A percentile compares a stretch with the other conserved stretches of the same genome.
Conservation (phyloP, 805 yeast genomes). For the Kodamaea sagamina region DNA sequence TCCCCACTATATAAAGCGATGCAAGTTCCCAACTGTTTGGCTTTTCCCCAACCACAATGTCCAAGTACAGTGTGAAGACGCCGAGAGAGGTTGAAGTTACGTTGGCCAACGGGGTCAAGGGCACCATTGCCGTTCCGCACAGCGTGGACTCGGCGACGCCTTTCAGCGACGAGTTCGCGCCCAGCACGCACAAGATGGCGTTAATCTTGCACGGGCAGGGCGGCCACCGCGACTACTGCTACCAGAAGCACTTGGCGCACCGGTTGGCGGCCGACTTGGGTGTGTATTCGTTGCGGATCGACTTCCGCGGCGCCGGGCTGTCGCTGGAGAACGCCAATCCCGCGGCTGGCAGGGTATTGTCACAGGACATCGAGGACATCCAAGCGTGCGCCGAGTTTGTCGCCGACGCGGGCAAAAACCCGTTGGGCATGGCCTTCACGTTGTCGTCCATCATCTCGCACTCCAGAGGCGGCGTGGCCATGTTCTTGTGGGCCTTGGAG, state of each 20-base stretch:
- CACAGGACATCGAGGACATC: constrained; percentile 70
- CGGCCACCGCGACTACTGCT: constrained; percentile 81
- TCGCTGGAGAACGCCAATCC: constrained; percentile 53
- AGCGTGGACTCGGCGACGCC: constrained; percentile 27
- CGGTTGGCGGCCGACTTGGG: constrained; percentile 61
- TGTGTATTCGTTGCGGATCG: constrained; percentile 69
- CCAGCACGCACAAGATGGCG: constrained; percentile 53
- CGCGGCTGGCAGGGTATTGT: constrained; percentile 54
- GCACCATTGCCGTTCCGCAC: constrained; percentile 43
- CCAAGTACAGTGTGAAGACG: constrained; percentile 2
- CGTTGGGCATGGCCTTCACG: constrained; percentile 44
- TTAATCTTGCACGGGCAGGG: constrained; percentile 81
- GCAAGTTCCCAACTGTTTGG: no score
- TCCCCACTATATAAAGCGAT: background rate
- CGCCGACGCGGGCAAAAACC: constrained; percentile 29
- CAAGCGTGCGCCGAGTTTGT: constrained; percentile 39
- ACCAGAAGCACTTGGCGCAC: constrained; percentile 64
- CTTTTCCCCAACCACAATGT: background rate
- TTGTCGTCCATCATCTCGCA: constrained; percentile 69
- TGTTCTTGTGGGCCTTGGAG: constrained; percentile 67
- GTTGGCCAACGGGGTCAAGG: constrained; percentile 36
- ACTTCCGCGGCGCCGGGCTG: constrained; percentile 83
- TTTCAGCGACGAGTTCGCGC: constrained; percentile 30
- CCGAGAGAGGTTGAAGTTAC: constrained; percentile 41
- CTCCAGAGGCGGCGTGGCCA: constrained; percentile 77